Evolutionary conservation across 2,329 filamentous ascomycete genomes (phyloP).

Genomic region (Aspergillus glaucus): DNA sequence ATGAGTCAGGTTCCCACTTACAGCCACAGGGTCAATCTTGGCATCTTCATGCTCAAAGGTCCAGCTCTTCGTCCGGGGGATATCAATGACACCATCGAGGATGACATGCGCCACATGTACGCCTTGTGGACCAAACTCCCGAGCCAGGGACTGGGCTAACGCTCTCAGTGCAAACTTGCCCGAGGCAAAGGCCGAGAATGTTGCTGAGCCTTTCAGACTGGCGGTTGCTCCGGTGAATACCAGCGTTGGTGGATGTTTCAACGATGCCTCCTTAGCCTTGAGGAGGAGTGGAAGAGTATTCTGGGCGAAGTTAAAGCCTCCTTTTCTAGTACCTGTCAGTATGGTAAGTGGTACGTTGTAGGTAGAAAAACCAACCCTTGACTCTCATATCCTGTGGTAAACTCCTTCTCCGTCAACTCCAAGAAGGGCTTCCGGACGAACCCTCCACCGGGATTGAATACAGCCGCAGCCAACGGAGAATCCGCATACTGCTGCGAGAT

Average conservation of each 20-base stretch:
- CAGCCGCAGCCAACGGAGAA: constrained; percentile 45
- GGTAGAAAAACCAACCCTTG: constrained; percentile 37
- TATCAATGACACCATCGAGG: constrained; percentile 81
- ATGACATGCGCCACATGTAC: constrained; percentile 78
- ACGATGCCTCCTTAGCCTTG: constrained; percentile 42
- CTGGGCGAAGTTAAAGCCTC: constrained; percentile 72
- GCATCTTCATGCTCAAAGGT: constrained; percentile 52
- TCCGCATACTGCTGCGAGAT: constrained; percentile 49
- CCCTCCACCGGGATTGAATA: constrained; percentile 56
- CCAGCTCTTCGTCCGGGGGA: constrained; percentile 61
- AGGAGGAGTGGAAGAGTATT: constrained; percentile 64
- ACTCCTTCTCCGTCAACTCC: constrained; percentile 54
- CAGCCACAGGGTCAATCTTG: constrained; percentile 69
- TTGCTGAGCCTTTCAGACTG: constrained; percentile 64
- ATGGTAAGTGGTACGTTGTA: not conserved
- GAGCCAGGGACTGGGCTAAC: constrained; percentile 66
- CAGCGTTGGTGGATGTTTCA: constrained; percentile 63
- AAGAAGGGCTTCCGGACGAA: constrained; percentile 57
- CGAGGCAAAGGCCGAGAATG: constrained; percentile 65
- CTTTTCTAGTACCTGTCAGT: constrained; percentile 32
- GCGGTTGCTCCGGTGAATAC: constrained; percentile 86
- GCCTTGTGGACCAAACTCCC: constrained; percentile 78
- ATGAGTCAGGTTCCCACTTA: constrained; percentile 37
- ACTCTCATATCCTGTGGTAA: constrained; percentile 45
- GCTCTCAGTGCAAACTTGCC: constrained; percentile 76